These are phyloP conservation scores for Colletotrichum sp. DNA, from an alignment of 2,329 filamentous ascomycete genomes.

Conservation along the genomic window DNA sequence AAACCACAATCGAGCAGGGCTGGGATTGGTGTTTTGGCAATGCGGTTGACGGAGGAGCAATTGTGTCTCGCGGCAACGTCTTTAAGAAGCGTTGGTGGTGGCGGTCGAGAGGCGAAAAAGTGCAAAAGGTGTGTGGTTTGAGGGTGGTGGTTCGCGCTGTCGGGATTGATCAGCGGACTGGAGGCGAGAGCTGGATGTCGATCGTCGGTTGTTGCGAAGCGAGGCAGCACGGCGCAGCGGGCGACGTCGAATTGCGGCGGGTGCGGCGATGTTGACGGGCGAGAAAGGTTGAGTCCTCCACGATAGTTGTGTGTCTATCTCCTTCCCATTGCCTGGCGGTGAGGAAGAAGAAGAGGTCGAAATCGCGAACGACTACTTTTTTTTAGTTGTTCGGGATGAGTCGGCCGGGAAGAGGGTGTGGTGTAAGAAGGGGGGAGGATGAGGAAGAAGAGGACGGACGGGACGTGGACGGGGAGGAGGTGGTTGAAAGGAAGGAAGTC, in stretches of 20 bases:
- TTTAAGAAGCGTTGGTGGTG: background rate
- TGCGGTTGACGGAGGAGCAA: background rate
- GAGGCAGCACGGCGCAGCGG: background rate
- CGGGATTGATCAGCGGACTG: background rate
- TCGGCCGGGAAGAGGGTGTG: conserved; percentile 6
- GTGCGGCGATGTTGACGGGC: background rate
- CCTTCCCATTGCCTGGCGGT: background rate
- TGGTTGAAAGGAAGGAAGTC: conserved; percentile 18
- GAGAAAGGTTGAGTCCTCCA: background rate
- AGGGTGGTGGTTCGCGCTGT: conserved; percentile 3
- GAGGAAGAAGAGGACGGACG: conserved; percentile 14
- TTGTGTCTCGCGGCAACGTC: background rate
- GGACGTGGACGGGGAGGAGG: conserved; percentile 2
- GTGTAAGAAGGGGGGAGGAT: conserved; percentile 18
- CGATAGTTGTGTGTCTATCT: background rate
- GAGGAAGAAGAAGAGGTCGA: background rate
- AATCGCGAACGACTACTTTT: background rate
- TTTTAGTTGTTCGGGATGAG: background rate
- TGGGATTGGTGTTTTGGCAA: background rate
- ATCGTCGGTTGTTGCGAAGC: conserved; percentile 5
- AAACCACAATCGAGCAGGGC: background rate
- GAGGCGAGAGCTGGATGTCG: conserved; percentile 4
- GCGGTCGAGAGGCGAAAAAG: background rate
- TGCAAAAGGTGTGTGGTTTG: background rate
- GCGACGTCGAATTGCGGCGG: background rate